These are phyloP conservation scores for Penicillium canariense DNA, from an alignment of 495 filamentous ascomycete species.

Conservation along the genomic window DNA sequence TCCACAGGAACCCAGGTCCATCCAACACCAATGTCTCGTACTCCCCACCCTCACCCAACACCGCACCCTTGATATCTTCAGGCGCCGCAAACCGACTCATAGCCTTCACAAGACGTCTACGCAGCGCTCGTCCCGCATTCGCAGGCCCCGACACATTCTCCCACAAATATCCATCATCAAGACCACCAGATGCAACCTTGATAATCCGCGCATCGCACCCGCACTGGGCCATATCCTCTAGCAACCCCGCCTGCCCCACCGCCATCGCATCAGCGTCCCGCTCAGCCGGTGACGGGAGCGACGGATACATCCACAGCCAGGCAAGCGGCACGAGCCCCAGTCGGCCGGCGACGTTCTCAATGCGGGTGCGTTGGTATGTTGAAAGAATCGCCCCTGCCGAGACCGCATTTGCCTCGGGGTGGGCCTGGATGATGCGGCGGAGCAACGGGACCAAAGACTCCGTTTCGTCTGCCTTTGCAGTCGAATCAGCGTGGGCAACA, in stretches of 20 bases:
- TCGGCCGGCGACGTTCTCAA: slow-evolving; percentile 81
- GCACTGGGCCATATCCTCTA: slow-evolving; percentile 76
- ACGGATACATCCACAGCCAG: slow-evolving; percentile 87
- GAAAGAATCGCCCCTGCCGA: slow-evolving; percentile 89
- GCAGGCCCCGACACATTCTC: slow-evolving; percentile 59
- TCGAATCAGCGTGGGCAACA: background rate
- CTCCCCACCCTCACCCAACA: slow-evolving; percentile 91
- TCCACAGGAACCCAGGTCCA: slow-evolving; percentile 72
- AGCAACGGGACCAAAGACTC: slow-evolving; percentile 80
- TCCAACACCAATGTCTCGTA: slow-evolving; percentile 90
- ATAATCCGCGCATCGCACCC: slow-evolving; percentile 83
- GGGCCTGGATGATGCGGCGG: slow-evolving; percentile 51
- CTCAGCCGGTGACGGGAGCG: slow-evolving; percentile 52
- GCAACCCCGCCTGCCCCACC: slow-evolving; percentile 47
- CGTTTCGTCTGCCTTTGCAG: slow-evolving; percentile 65
- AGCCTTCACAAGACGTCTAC: slow-evolving; percentile 54
- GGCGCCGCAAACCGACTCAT: slow-evolving; percentile 66
- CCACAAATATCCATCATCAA: slow-evolving; percentile 83
- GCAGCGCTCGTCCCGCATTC: slow-evolving; percentile 37
- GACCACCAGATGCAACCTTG: slow-evolving; percentile 88
- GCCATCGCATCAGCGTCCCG: slow-evolving; percentile 18
- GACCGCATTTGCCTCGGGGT: slow-evolving; percentile 80
- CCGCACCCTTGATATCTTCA: slow-evolving; percentile 56
- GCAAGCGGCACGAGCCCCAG: slow-evolving; percentile 76
- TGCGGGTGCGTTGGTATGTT: slow-evolving; percentile 90